Conservation (phyloP, 108 stramenopile species). For the Fistulifera pelliculosa region DNA sequence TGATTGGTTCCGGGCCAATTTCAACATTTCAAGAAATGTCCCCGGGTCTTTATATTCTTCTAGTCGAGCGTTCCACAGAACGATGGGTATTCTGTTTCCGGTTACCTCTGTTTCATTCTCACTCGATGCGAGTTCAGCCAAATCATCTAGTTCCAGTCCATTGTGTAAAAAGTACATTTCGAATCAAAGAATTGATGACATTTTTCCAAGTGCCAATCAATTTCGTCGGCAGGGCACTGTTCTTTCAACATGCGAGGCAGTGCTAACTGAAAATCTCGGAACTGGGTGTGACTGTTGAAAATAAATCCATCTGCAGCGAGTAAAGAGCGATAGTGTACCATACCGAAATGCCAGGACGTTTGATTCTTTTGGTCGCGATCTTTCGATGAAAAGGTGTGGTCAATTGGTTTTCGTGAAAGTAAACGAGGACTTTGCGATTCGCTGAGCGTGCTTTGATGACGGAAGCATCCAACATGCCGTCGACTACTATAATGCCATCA, state of each 20-base stretch:
- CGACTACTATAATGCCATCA: slow-evolving; percentile 11
- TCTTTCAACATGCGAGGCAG: slow-evolving; percentile 16
- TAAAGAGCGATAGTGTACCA: slow-evolving; percentile 18
- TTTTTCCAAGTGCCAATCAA: slow-evolving; percentile 11
- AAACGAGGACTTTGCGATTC: slow-evolving; percentile 8
- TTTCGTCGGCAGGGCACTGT: slow-evolving; percentile 15
- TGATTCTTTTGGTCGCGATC: slow-evolving; percentile 13
- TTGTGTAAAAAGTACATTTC: slow-evolving; percentile 14
- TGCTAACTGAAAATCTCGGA: slow-evolving; percentile 6
- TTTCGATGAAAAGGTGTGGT: slow-evolving; percentile 16
- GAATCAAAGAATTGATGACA: slow-evolving; percentile 6
- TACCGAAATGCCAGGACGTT: slow-evolving; percentile 20
- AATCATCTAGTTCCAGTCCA: slow-evolving; percentile 16
- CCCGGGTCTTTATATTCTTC: slow-evolving; percentile 20
- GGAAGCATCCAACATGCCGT: slow-evolving; percentile 17
- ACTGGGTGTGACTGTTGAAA: slow-evolving; percentile 16
- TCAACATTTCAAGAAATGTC: slow-evolving; percentile 9
- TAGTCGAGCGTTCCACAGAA: slow-evolving; percentile 21
- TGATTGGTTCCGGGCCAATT: slow-evolving; percentile 1
- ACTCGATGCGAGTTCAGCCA: background rate
- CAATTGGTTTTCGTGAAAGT: slow-evolving; percentile 19
- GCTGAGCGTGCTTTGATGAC: slow-evolving; percentile 10
- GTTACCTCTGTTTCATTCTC: background rate
- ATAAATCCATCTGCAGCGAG: slow-evolving; percentile 15
- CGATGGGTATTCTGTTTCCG: background rate